Base-by-base conservation (phyloP, 768 basidiomycete genomes). In the Naganishia kalamii region DNA sequence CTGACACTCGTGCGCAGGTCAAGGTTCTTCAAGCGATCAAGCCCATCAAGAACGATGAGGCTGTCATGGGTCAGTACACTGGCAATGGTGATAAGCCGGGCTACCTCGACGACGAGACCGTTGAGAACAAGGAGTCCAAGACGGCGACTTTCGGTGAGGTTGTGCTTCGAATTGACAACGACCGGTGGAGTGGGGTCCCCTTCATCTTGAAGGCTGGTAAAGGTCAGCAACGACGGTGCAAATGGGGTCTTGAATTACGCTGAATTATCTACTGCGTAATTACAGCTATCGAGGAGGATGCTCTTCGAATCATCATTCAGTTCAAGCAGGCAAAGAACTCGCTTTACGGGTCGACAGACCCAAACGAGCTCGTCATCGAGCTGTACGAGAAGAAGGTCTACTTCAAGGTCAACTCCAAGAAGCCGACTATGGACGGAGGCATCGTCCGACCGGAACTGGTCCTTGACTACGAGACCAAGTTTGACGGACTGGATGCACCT, bases 101-200 rank as follows among this genome's bases (percentile, higher is more conserved):
- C 12, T 70, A 70, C 60, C 44, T 63, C 17, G 64, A 68, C 17
- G 69, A 70, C 35, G 66, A 70, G 35, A 46, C 69, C 2, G 66
- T 70, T 0, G 64, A 67, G 41, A 67, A 70, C 52, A 68, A 68
- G 57, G 64, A 70, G 21, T 60, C 52, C 10, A 70, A 70, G 48
- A 70, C 69, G 6, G 69, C 63, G 32, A 70, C 69, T 2, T 70
- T 65, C 30, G 66, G 63, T 21, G 69, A 67, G 47, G 61, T 70
- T 12, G 51, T 65, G n/a, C 48, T 70, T 27, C 52, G 47, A 40
- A 52, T 68, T 41, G 61, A 67, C 32, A 70, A 70, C 46, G 66
- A 68, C 21, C 43, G 69, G 27, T 70, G 69, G 69, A 47, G 65
- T 29, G 69, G 69, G 4, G 63, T 65, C 0, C 69, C 69, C 12